Conservation (phyloP, 2,329 filamentous ascomycete species). For the Clonostachys byssicola region DNA sequence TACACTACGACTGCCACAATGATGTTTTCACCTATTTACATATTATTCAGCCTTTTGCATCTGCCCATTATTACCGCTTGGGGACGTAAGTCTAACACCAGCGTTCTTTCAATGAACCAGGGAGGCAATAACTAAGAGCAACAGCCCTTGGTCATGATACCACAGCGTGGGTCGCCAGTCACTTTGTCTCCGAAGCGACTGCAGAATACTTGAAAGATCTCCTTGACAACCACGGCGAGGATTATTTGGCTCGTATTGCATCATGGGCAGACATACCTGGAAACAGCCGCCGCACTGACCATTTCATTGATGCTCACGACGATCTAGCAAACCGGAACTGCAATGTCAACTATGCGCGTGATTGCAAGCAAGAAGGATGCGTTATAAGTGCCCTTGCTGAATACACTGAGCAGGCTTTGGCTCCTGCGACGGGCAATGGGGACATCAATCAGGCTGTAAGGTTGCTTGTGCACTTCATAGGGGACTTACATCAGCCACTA, state of each 20-base stretch:
- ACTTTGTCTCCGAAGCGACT: conserved; percentile 54
- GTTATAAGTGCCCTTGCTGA: conserved; percentile 17
- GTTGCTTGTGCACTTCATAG: conserved; percentile 41
- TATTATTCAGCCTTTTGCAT: conserved; percentile 17
- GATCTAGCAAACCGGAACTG: conserved; percentile 14
- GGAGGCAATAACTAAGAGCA: not conserved
- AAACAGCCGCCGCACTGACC: conserved; percentile 54
- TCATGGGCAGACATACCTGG: conserved; percentile 66
- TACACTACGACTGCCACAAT: no score
- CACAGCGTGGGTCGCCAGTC: conserved; percentile 58
- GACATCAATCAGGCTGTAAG: conserved; percentile 12
- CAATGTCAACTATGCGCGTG: conserved; percentile 37
- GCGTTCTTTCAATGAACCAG: not conserved
- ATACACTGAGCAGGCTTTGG: conserved; percentile 32
- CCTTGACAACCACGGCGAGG: conserved; percentile 45
- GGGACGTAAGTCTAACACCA: conserved; percentile 26
- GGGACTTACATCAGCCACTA: conserved; percentile 52
- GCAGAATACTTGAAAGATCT: conserved; percentile 52
- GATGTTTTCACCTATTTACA: no score
- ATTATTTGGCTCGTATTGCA: conserved; percentile 60
- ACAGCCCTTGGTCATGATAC: conserved; percentile 61
- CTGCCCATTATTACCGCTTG: conserved; percentile 29
- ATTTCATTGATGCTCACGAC: conserved; percentile 48
- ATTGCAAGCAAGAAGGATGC: conserved; percentile 13
- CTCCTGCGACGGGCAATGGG: conserved; percentile 7